Percentiles rank a stretch among this genome's conserved stretches.
phyloP scores from a whole-genome alignment of 352 stramenopile genomes.

The Globisporangium sylvaticum region DNA sequence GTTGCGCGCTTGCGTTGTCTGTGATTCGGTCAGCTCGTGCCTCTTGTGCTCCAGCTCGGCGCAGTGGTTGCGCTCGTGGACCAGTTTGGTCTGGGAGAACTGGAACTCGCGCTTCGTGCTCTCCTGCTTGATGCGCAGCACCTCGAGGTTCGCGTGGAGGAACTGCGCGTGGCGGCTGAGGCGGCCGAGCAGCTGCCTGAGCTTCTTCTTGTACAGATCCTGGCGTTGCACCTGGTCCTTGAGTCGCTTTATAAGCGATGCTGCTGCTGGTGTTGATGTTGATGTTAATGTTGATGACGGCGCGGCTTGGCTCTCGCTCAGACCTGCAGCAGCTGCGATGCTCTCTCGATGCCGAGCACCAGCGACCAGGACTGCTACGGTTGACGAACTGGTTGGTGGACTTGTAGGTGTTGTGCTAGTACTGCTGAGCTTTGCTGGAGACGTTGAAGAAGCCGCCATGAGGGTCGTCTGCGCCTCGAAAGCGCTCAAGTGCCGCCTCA shows the following conservation, averaged over 20 bases:
- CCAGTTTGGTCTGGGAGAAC: conserved; percentile 34
- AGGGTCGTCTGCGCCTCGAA: conserved; percentile 16
- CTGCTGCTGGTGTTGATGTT: not conserved
- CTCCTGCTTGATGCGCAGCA: conserved; percentile 24
- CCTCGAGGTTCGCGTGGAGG: conserved; percentile 32
- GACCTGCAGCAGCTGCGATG: not conserved
- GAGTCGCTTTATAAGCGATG: conserved; percentile 14
- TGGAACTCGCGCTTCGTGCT: conserved; percentile 23
- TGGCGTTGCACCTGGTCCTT: conserved; percentile 42
- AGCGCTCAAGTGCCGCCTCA: conserved; percentile 32
- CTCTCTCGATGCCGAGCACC: conserved; percentile 11
- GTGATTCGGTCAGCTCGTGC: conserved; percentile 22
- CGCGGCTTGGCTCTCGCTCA: not conserved
- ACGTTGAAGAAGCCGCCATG: not conserved
- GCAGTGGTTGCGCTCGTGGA: conserved; percentile 35
- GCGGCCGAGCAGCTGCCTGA: conserved; percentile 43
- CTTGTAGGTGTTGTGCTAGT: not conserved
- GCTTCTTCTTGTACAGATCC: conserved; percentile 54
- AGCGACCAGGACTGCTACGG: not conserved
- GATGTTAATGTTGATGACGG: not conserved
- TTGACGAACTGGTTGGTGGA: not conserved
- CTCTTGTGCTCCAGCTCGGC: conserved; percentile 24
- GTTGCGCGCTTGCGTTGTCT: conserved; percentile 26
- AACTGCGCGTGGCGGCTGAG: conserved; percentile 32
- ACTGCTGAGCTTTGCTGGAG: not conserved